phyloP scores from a whole-genome alignment of 2,329 filamentous ascomycete species.

The Fusarium sp. region DNA sequence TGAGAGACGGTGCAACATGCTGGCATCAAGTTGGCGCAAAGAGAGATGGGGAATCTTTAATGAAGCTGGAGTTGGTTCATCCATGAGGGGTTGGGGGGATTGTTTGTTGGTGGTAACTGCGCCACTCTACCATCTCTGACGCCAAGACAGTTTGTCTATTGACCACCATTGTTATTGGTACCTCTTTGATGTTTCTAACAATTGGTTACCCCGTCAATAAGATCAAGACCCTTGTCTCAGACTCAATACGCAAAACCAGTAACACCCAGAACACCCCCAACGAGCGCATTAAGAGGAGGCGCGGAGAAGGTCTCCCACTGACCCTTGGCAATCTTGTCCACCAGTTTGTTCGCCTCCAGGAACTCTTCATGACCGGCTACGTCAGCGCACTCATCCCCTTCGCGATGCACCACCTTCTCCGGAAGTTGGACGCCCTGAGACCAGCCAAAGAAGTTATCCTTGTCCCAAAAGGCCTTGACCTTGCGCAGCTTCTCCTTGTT shows the following conservation, averaged over 20 bases:
- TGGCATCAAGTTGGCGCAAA: neutral
- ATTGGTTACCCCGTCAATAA: neutral
- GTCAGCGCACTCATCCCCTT: neutral
- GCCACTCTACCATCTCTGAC: neutral
- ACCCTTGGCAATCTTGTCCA: neutral
- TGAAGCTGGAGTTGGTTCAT: neutral
- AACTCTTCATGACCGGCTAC: neutral
- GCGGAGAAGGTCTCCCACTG: neutral
- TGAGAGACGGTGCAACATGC: neutral
- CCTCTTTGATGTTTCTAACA: neutral
- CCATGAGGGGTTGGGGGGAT: neutral
- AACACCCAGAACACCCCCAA: neutral
- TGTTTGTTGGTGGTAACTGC: neutral
- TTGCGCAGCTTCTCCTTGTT: slow-evolving; percentile 40
- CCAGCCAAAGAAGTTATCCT: slow-evolving; percentile 44
- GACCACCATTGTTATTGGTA: neutral
- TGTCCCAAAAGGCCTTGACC: slow-evolving; percentile 47
- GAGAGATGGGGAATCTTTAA: neutral
- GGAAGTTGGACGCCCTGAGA: slow-evolving; percentile 40
- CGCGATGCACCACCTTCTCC: neutral
- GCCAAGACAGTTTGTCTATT: neutral
- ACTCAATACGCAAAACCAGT: neutral
- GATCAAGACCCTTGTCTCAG: neutral
- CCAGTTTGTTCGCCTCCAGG: neutral
- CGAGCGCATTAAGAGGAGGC: neutral